A percentile compares a stretch with the other conserved stretches of the same genome.
phyloP scores from a whole-genome alignment of 1,139 yeast genomes.

The Kazachstania sp. region DNA sequence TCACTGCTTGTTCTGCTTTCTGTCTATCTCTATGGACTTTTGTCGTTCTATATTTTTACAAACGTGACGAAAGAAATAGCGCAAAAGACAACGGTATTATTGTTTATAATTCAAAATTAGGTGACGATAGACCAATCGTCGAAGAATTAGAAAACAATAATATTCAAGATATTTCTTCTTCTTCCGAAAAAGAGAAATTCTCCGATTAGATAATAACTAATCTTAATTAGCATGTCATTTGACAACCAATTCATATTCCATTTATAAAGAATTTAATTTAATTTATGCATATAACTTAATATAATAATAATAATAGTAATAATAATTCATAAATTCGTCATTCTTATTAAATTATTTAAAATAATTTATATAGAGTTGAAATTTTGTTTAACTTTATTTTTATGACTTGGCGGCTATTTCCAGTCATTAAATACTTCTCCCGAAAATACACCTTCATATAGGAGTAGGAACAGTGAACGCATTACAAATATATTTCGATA shows the following conservation, averaged over 20 bases:
- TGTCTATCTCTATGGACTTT: slow-evolving; percentile 42
- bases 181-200: background rate
- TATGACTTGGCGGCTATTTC: background rate
- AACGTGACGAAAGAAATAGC: slow-evolving; percentile 44
- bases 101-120: slow-evolving; percentile 37
- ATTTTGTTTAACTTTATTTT: no score
- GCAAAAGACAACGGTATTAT: slow-evolving; percentile 48
- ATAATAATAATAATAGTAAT: background rate
- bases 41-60: slow-evolving; percentile 48
- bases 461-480: background rate
- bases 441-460: background rate
- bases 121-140: slow-evolving; percentile 6
- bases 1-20: slow-evolving; percentile 38
- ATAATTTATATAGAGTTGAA: background rate
- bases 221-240: no score
- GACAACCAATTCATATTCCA: slow-evolving; percentile 1
- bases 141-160: slow-evolving; percentile 1
- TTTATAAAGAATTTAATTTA: background rate
- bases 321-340: background rate
- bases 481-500: background rate
- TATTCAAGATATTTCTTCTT: background rate
- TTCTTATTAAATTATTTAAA: background rate
- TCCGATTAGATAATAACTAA: background rate
- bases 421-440: background rate
- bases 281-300: background rate